These are phyloP conservation scores for Irpex lacteus DNA, from an alignment of 1,284 basidiomycete species.

Conservation along the genomic window DNA sequence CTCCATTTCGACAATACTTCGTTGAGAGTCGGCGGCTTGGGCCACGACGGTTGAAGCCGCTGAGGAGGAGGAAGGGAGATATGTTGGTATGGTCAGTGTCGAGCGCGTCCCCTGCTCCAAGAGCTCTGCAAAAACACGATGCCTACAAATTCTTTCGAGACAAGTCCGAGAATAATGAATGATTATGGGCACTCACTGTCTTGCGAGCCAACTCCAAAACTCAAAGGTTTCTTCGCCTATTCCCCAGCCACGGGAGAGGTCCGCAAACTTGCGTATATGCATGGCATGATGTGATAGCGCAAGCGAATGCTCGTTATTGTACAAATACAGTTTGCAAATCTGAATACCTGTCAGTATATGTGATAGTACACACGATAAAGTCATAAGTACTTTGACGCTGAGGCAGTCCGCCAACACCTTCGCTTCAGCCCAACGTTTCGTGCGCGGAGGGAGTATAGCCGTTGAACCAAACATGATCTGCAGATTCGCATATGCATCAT, in stretches of 20 bases:
- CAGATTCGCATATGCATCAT: conserved; percentile 83
- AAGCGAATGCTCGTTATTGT: conserved; percentile 78
- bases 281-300: conserved; percentile 79
- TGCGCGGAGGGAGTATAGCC: conserved; percentile 83
- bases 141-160: conserved; percentile 39
- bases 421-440: conserved; percentile 97
- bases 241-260: conserved; percentile 91
- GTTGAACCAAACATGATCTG: conserved; percentile 87
- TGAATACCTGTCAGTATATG: conserved; percentile 27
- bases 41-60: conserved; percentile 30
- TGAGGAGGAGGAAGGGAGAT: conserved; percentile 30
- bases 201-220: conserved; percentile 94
- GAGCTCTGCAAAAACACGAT: conserved; percentile 85
- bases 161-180: background rate
- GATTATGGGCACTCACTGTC: conserved; percentile 66
- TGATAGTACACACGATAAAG: background rate
- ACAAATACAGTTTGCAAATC: conserved; percentile 88
- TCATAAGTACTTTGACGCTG: conserved; percentile 68
- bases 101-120: conserved; percentile 77
- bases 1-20: conserved; percentile 45
- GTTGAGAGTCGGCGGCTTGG: conserved; percentile 28
- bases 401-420: conserved; percentile 94
- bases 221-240: conserved; percentile 98
- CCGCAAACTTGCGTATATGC: conserved; percentile 84
- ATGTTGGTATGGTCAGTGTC: conserved; percentile 64